These are phyloP conservation scores for Babesia bigemina DNA, from an alignment of 169 alveolate species.

Conservation along the genomic window DNA sequence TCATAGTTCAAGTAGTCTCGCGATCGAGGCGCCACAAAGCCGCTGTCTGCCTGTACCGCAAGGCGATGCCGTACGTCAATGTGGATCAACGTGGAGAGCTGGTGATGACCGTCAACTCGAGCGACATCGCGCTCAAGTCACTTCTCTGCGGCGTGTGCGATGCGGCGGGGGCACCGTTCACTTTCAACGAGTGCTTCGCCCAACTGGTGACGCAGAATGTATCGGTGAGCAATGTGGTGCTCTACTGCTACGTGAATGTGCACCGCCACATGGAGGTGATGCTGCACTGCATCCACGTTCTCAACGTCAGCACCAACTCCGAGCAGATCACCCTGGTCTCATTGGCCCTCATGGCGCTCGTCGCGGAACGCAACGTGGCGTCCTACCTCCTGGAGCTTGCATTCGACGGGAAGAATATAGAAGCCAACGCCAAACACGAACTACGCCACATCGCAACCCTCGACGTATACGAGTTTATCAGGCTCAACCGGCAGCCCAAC, in stretches of 20 bases:
- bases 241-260: constrained; percentile 29
- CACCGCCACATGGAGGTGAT: constrained; percentile 40
- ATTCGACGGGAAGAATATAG: not conserved
- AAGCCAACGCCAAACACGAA: not conserved
- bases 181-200: constrained; percentile 46
- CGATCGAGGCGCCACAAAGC: constrained; percentile 17
- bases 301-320: constrained; percentile 28
- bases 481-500: constrained; percentile 27
- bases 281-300: constrained; percentile 30
- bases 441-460: constrained; percentile 16
- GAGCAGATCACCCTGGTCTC: constrained; percentile 27
- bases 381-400: constrained; percentile 24
- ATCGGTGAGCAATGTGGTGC: constrained; percentile 5
- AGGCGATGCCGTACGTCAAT: constrained; percentile 1
- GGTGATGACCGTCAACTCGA: constrained; percentile 13
- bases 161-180: constrained; percentile 12
- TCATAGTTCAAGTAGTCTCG: constrained; percentile 21
- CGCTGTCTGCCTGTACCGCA: constrained; percentile 18
- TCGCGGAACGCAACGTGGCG: constrained; percentile 38
- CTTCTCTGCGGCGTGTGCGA: constrained; percentile 12
- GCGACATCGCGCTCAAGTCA: constrained; percentile 27
- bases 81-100: constrained; percentile 14
- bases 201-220: constrained; percentile 21
- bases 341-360: constrained; percentile 21
- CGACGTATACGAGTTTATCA: constrained; percentile 20